Conservation (phyloP, 202 grass and related monocot genomes). For the Hordeum pubiflorum region DNA sequence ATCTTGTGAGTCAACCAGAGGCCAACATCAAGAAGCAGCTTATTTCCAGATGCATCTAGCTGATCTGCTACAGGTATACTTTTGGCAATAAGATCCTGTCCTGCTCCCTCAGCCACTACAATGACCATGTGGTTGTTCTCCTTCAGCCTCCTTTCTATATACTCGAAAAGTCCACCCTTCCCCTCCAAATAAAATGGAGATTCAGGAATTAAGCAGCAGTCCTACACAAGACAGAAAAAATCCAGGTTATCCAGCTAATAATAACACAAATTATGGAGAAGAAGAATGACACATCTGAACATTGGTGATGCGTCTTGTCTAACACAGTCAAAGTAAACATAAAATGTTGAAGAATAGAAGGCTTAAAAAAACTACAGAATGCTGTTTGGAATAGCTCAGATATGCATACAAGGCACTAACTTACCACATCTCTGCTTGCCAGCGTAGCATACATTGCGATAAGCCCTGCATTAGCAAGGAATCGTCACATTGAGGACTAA, state of each 20-base stretch:
- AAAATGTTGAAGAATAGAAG: background rate
- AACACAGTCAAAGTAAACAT: background rate
- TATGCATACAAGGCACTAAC: conserved; percentile 23
- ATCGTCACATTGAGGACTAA: conserved; percentile 9
- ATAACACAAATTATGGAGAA: background rate
- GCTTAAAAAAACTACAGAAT: conserved; percentile 5
- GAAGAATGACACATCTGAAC: background rate
- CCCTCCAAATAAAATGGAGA: conserved; percentile 92
- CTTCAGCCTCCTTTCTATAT: conserved; percentile 78
- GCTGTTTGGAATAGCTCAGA: conserved; percentile 9
- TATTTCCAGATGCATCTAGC: conserved; percentile 91
- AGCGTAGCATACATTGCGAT: conserved; percentile 96
- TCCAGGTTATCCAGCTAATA: background rate
- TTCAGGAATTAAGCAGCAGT: conserved; percentile 97
- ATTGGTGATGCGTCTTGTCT: background rate
- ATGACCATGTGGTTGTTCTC: conserved; percentile 98
- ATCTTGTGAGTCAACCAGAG: conserved; percentile 97
- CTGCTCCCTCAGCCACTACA: conserved; percentile 88
- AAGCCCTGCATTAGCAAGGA: conserved; percentile 55
- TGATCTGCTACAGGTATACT: conserved; percentile 52
- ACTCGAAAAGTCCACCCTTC: conserved; percentile 66
- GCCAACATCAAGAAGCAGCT: conserved; percentile 87
- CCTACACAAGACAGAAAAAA: conserved; percentile 42
- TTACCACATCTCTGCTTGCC: conserved; percentile 93
- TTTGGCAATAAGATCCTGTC: conserved; percentile 83